phyloP scores from a whole-genome alignment of 2,329 filamentous ascomycete genomes.

The Talaromyces sp. region DNA sequence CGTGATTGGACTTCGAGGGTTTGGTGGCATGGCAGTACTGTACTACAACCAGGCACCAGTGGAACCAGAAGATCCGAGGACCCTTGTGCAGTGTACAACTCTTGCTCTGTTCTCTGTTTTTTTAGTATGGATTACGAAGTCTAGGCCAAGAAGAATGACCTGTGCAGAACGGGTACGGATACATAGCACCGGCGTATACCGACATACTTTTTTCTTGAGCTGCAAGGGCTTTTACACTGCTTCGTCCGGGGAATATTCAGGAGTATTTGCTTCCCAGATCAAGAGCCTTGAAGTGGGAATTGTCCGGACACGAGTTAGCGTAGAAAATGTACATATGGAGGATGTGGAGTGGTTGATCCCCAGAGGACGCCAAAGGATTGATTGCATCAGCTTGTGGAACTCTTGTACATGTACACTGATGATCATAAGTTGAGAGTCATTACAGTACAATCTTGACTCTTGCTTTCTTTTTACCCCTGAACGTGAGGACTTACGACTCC shows the following conservation, averaged over 20 bases:
- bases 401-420: neutral
- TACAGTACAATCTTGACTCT: neutral
- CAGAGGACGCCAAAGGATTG: neutral
- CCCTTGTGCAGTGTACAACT: neutral
- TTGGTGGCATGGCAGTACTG: neutral
- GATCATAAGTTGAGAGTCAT: neutral
- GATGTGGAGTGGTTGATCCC: neutral
- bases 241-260: too few relatives aligned
- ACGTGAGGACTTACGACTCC: slow-evolving; percentile 21
- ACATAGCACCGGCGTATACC: too few relatives aligned
- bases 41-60: neutral
- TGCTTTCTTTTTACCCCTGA: slow-evolving; percentile 9
- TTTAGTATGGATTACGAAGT: too few relatives aligned
- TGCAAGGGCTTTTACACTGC: neutral
- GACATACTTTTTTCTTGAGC: neutral
- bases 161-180: too few relatives aligned
- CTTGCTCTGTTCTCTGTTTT: too few relatives aligned
- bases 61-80: slow-evolving; percentile 1
- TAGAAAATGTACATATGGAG: too few relatives aligned
- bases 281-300: too few relatives aligned
- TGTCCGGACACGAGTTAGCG: too few relatives aligned
- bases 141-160: neutral
- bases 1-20: neutral
- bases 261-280: too few relatives aligned
- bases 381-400: neutral